Conservation (phyloP, 176 grass and related monocot genomes). For the Rhipidocladum racemiflorum region DNA sequence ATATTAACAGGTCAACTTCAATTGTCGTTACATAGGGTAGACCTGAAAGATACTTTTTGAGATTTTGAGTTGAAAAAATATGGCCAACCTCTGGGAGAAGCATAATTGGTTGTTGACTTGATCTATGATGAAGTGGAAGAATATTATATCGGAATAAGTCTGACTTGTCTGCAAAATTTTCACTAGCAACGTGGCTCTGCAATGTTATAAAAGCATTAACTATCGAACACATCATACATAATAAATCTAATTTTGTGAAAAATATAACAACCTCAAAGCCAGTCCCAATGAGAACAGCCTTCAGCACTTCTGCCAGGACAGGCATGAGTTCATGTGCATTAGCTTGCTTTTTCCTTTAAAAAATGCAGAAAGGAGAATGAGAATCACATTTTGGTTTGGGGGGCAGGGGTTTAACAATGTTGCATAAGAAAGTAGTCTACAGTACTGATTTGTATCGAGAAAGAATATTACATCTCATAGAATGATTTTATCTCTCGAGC, state of each 20-base stretch:
- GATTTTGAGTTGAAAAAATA: slow-evolving; percentile 18
- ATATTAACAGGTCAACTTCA: slow-evolving; percentile 5
- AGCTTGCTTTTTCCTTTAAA: slow-evolving; percentile 64
- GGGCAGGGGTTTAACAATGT: background rate
- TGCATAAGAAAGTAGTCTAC: slow-evolving; percentile 19
- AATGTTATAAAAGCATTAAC: slow-evolving; percentile 37
- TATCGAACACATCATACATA: background rate
- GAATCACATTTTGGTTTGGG: background rate
- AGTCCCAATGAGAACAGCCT: slow-evolving; percentile 57
- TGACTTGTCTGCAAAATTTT: slow-evolving; percentile 66
- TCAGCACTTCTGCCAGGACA: slow-evolving; percentile 69
- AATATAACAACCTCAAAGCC: slow-evolving; percentile 49
- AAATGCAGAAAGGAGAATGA: slow-evolving; percentile 17
- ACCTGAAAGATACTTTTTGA: slow-evolving; percentile 3
- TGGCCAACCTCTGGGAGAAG: slow-evolving; percentile 74
- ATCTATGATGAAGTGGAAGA: slow-evolving; percentile 72
- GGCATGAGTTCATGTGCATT: slow-evolving; percentile 48
- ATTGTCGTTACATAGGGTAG: background rate
- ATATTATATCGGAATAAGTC: slow-evolving; percentile 72
- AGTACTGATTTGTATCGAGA: background rate
- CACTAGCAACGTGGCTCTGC: slow-evolving; percentile 42
- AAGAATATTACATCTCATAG: slow-evolving; percentile 58
- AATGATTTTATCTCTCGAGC: slow-evolving; percentile 77
- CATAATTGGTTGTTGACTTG: slow-evolving; percentile 73
- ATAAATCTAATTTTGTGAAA: slow-evolving; percentile 23